These are phyloP conservation scores for Parsonsia alboflavescens DNA, from an alignment of 257 asterid species.

Conservation along the genomic window DNA sequence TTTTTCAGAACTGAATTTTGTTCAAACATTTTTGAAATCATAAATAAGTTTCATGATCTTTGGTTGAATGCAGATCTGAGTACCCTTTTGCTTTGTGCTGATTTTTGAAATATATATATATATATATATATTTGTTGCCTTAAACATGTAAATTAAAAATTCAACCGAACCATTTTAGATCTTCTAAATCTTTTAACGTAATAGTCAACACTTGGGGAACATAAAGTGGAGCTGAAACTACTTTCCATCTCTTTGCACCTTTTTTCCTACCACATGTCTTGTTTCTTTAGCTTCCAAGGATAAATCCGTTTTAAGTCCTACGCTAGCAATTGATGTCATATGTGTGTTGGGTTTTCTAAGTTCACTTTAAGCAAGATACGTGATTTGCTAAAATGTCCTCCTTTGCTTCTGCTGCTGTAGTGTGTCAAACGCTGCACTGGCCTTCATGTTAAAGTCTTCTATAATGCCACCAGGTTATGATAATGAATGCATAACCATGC, in stretches of 20 bases:
- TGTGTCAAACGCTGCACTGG: background rate
- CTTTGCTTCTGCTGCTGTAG: slow-evolving; percentile 7
- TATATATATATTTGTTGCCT: background rate
- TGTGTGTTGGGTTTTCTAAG: background rate
- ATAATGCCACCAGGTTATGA: background rate
- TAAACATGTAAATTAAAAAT: background rate
- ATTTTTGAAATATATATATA: too few species aligned
- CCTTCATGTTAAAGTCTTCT: background rate
- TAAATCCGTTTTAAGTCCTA: background rate
- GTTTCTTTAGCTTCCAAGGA: background rate
- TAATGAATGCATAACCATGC: background rate
- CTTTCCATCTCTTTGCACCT: background rate
- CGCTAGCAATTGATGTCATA: background rate
- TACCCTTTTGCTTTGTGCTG: background rate
- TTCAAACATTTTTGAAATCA: background rate
- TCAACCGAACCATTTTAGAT: background rate
- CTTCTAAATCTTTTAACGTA: background rate
- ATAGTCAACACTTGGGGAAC: background rate
- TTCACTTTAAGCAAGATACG: background rate
- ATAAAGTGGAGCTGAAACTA: background rate
- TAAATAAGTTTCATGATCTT: background rate
- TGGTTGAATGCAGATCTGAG: background rate
- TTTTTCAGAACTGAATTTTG: background rate
- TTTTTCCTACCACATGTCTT: background rate
- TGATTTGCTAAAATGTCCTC: background rate